Evolutionary conservation across 768 basidiomycete genomes (phyloP), one percentile per base, ranked within the genome.

Genomic region (Vishniacozyma victoriae): DNA sequence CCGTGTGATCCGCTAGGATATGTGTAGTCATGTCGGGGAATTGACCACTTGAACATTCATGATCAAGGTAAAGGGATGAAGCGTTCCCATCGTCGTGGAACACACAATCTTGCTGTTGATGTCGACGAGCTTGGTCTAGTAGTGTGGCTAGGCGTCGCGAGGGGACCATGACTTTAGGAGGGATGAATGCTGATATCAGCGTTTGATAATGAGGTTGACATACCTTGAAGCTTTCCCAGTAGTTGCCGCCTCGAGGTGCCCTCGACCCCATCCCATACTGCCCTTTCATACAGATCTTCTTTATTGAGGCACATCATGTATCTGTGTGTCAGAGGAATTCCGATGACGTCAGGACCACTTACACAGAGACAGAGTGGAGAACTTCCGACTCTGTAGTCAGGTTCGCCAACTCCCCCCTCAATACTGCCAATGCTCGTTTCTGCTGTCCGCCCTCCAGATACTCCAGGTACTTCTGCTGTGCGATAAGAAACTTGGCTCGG

Each of bases 391-490:
- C 84, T 33, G 80, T 78, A 52, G 84, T 81, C 44, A 89, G 69
- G 37, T 89, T 86, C 7, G 92, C 88, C 31, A 99, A 75, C 66
- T 95, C 91, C 54, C 84, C 82, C 39, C 95, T 81, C 41, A 99
- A 75, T 6, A 93, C 86, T 46, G 84, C 79, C 33, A 99, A 74
- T 13, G 95, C 95, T 52, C 79, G 78, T 37, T 86, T 86, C 2
- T 82, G 85, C 74, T 83, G 82, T 60, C 79, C 80, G 3, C 80
- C 78, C 64, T 96, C 93, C 41, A 99, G 76, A 16, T 87, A 76
- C 67, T 99, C 95, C 35, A 97, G 77, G 72, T 95, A 99, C 74
- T 95, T 92, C 79, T 99, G 95, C 73, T 86, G 84, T 52, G 83
- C 84, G 56, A 99, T 87, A 52, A 92, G 76, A 72, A 92, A 95